Evolutionary conservation across 1,284 basidiomycete species (phyloP).

Genomic region (Vanrija sp.): DNA sequence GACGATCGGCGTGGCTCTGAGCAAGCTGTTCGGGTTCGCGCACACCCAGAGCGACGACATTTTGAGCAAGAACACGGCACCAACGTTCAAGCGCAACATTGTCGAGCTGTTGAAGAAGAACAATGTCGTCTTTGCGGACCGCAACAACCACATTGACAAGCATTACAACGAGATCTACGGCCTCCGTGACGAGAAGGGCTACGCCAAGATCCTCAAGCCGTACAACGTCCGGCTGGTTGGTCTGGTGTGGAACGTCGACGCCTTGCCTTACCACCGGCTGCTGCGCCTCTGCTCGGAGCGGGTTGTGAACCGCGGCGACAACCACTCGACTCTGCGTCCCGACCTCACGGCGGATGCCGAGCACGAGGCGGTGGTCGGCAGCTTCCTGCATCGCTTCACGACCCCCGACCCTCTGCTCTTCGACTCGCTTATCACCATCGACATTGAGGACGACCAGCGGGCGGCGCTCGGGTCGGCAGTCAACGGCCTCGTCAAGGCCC

Average conservation of each 20-base stretch:
- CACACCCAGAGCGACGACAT: constrained; percentile 94
- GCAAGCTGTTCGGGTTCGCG: constrained; percentile 71
- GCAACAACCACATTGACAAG: constrained; percentile 78
- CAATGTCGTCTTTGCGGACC: constrained; percentile 83
- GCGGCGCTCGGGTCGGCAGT: constrained; percentile 60
- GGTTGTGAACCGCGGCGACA: constrained; percentile 66
- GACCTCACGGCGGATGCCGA: constrained; percentile 53
- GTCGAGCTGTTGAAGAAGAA: constrained; percentile 58
- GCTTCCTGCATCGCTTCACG: constrained; percentile 66
- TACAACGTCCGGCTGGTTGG: constrained; percentile 63
- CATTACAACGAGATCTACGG: constrained; percentile 69
- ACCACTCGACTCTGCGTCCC: constrained; percentile 74
- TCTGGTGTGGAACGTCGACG: constrained; percentile 68
- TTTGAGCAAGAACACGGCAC: constrained; percentile 69
- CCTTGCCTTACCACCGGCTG: constrained; percentile 55
- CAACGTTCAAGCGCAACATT: constrained; percentile 74
- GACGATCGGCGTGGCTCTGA: constrained; percentile 70
- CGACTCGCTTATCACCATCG: constrained; percentile 64
- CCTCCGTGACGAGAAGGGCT: constrained; percentile 36
- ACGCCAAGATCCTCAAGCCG: constrained; percentile 23
- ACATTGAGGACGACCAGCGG: constrained; percentile 57
- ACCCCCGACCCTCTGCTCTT: constrained; percentile 64
- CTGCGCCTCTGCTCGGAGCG: constrained; percentile 74
- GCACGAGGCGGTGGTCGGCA: constrained; percentile 78
- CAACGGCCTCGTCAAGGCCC: constrained; percentile 55